These are phyloP conservation scores for Pyrus pyrifolia DNA, from an alignment of 306 rosid species.

Conservation along the genomic window DNA sequence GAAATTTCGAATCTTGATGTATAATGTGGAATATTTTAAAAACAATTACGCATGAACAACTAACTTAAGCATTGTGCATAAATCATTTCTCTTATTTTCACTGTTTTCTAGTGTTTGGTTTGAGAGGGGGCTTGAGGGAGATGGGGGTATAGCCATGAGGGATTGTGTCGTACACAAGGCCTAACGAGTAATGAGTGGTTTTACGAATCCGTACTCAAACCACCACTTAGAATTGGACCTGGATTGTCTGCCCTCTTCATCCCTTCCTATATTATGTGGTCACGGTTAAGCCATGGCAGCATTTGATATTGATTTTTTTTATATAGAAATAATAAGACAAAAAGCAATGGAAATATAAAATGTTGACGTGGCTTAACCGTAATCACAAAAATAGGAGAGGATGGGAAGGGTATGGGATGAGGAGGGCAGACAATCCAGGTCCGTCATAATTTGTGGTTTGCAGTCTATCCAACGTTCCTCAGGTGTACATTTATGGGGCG, in stretches of 20 bases:
- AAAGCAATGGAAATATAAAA: no score
- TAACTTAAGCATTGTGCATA: background rate
- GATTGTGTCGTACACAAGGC: background rate
- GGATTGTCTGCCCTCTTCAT: no score
- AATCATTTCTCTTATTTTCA: background rate
- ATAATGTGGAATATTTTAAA: no score
- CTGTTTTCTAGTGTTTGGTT: background rate
- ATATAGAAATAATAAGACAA: no score
- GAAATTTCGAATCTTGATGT: background rate
- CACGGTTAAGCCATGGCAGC: no score
- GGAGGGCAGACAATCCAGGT: no score
- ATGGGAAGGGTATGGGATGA: no score
- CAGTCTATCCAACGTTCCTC: background rate
- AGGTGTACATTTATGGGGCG: background rate
- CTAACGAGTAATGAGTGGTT: constrained; percentile 13
- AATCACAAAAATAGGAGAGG: no score
- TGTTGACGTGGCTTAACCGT: no score
- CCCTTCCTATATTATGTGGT: no score
- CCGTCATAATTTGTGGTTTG: background rate
- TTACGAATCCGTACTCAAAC: background rate
- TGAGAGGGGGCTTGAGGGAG: background rate
- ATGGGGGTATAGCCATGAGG: background rate
- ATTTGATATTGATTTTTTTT: no score
- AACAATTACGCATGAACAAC: background rate
- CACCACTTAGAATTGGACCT: constrained; percentile 18